These are phyloP conservation scores for Favolaschia claudopus DNA, from an alignment of 768 basidiomycete genomes.

Conservation along the genomic window DNA sequence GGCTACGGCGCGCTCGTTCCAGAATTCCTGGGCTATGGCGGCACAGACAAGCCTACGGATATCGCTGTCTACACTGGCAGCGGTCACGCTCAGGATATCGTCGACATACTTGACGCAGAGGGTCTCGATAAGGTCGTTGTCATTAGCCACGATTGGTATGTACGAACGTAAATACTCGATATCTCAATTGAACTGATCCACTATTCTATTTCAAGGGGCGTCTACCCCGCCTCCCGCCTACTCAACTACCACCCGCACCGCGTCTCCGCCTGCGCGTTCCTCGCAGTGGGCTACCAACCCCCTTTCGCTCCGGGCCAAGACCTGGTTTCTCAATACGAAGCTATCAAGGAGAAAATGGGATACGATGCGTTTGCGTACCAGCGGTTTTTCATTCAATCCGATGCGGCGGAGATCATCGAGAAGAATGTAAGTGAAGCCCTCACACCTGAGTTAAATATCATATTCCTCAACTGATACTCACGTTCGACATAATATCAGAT, in stretches of 20 bases:
- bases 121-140: slow-evolving; percentile 40
- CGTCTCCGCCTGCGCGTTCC: slow-evolving; percentile 49
- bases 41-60: slow-evolving; percentile 53
- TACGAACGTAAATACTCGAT: too few species aligned
- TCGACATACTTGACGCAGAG: slow-evolving; percentile 50
- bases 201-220: slow-evolving; percentile 45
- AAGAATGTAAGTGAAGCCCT: slow-evolving; percentile 43
- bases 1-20: slow-evolving; percentile 57
- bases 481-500: slow-evolving; percentile 29
- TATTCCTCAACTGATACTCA: neutral
- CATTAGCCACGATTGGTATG: slow-evolving; percentile 50
- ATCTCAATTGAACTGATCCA: too few species aligned
- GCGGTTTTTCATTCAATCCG: slow-evolving; percentile 32
- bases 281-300: slow-evolving; percentile 43
- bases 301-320: slow-evolving; percentile 30
- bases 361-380: slow-evolving; percentile 14
- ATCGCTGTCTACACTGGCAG: slow-evolving; percentile 39
- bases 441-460: too few species aligned
- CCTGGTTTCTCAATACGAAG: slow-evolving; percentile 20
- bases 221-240: slow-evolving; percentile 39
- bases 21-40: slow-evolving; percentile 62
- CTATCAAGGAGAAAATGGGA: neutral
- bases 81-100: slow-evolving; percentile 45
- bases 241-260: slow-evolving; percentile 46
- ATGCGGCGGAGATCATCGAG: slow-evolving; percentile 41